Base-by-base conservation (phyloP, 768 basidiomycete species). In the Leccinum sublutescens region DNA sequence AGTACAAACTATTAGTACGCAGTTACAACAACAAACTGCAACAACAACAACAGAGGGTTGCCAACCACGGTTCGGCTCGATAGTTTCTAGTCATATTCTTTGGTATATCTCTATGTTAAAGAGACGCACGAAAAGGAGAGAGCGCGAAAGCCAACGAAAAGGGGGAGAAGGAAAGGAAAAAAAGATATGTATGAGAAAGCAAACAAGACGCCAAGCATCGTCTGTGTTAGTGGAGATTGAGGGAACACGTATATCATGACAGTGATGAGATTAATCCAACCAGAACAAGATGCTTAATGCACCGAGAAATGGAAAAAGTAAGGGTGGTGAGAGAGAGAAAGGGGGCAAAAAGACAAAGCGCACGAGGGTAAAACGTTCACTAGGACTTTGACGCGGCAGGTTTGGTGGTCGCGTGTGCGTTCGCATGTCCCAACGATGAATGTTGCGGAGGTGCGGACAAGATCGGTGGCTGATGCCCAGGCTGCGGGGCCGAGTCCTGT, bases 361-460 rank as follows among this genome's bases (percentile, higher is more conserved):
- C 8, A 29, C 25, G n/a, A 17, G 19, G 47, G 56, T n/a, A 52
- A 40, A 47, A 21, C 10, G 8, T 50, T 27, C 11, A 29, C n/a
- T 54, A 61, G 21, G 66, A 50, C 38, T 60, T 67, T 27, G 59
- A 19, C 4, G 11, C 19, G 19, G 40, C 50, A 14, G 68, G 54
- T 27, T 65, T 73, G 15, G 64, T 17, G 50, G 58, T 53, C 15
- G 62, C 47, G 10, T 8, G 29, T 45, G 62, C 14, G 43, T 57
- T 54, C 15, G 61, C 47, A 10, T 7, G 25, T 19, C 29, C 50
- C 9, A n/a, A n/a, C 34, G 34, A 52, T 14, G 74, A 67, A 45
- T 45, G 43, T 12, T 45, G 43, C 11, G 75, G 75, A 15, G 76
- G 70, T 5, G 76, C 72, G 0, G 73, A 71, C 19, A 76, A 25